phyloP scores from a whole-genome alignment of 306 rosid species.

The Lathyrus tuberosus region DNA sequence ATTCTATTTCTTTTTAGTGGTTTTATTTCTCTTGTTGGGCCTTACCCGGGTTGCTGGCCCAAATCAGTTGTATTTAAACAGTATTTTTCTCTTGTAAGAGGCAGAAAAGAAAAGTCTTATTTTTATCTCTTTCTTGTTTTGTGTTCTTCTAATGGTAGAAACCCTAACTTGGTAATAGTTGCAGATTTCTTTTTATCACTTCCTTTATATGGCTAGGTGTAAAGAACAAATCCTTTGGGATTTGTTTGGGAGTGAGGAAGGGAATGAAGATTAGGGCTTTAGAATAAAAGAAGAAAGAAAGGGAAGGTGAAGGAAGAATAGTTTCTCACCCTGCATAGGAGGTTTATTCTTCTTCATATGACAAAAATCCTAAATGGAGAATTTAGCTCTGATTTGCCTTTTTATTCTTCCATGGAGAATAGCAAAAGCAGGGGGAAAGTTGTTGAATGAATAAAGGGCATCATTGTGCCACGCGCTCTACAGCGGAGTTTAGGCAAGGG shows the following conservation, averaged over 20 bases:
- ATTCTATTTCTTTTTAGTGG: no score
- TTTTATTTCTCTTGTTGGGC: no score
- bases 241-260: conserved; percentile 7
- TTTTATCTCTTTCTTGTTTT: no score
- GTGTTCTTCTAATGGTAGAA: no score
- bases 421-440: background rate
- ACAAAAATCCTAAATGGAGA: background rate
- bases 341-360: background rate
- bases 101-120: no score
- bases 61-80: no score
- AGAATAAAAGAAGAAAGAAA: background rate
- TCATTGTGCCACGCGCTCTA: background rate
- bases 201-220: conserved; percentile 18
- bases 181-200: no score
- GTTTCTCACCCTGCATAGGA: background rate
- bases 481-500: background rate
- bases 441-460: background rate
- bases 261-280: background rate
- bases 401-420: background rate
- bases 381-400: background rate
- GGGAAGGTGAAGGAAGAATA: background rate
- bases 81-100: no score
- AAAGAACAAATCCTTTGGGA: background rate
- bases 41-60: no score
- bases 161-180: no score